Evolutionary conservation across 768 basidiomycete genomes (phyloP).

Genomic region (Strobilomyces echinocephalus): DNA sequence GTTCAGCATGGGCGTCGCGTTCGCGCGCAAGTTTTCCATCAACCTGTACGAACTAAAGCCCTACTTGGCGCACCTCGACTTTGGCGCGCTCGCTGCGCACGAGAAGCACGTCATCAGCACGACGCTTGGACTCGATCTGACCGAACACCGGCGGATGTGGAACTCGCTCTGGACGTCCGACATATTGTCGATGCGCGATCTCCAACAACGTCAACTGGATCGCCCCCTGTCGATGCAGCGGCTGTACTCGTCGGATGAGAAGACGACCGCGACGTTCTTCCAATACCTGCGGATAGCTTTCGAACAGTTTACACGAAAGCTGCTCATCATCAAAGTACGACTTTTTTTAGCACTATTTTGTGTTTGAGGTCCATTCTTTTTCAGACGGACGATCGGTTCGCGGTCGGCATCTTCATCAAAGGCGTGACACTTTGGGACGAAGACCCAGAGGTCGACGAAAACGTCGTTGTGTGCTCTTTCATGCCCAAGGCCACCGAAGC

Average conservation of each 20-base stretch:
- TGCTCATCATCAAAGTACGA: conserved; percentile 54
- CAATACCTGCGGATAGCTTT: conserved; percentile 53
- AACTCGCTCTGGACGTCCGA: conserved; percentile 61
- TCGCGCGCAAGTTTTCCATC: conserved; percentile 41
- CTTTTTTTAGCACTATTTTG: background rate
- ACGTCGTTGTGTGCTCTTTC: conserved; percentile 61
- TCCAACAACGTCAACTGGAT: conserved; percentile 47
- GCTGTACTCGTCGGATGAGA: conserved; percentile 51
- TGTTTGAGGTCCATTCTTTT: background rate
- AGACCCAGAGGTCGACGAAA: conserved; percentile 52
- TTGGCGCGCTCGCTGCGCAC: conserved; percentile 47
- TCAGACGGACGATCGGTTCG: conserved; percentile 59
- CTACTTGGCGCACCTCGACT: conserved; percentile 50
- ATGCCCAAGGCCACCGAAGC: conserved; percentile 47
- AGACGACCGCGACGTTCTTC: conserved; percentile 55
- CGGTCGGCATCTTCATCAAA: conserved; percentile 59
- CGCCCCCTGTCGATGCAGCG: conserved; percentile 55
- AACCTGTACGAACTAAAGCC: conserved; percentile 37
- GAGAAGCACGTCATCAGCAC: conserved; percentile 51
- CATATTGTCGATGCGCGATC: conserved; percentile 46
- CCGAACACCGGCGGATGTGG: conserved; percentile 51
- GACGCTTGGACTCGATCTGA: conserved; percentile 36
- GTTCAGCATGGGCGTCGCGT: conserved; percentile 44
- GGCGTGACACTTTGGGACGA: conserved; percentile 56
- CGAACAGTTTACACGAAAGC: conserved; percentile 53